Evolutionary conservation across 306 rosid genomes (phyloP), one percentile per base, ranked within the genome.

Genomic region (Quercus suber): DNA sequence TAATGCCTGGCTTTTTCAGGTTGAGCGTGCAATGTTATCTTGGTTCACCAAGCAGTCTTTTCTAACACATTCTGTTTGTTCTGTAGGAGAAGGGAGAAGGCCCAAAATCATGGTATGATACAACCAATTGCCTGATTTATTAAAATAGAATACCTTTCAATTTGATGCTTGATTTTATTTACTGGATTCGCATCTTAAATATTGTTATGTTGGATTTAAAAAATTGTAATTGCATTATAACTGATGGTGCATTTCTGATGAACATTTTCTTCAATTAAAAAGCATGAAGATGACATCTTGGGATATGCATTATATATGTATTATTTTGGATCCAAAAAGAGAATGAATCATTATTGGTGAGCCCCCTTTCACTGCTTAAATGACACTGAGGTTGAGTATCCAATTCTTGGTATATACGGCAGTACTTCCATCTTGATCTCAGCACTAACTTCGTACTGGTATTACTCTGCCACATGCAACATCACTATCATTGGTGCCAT

Each of bases 71-170:
- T 75, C 30, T 80, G 13, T 68, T 73, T 77, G 5, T 80, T 85
- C 69, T 76, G 57, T 86, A 92, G 98, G 87, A 77, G 69, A 92
- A 85, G 77, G 92, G 81, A 82, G 90, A 85, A 51, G 83, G 80
- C 76, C 68, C 76, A 70, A 90, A 89, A 82, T 82, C 92, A 77
- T 23, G 97, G 98, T 94, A 90, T 51, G 92, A 19, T 1, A 68
- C 23, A 23, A 73, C 10, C 53, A 18, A 43, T 0, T 31, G 67
- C 57, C 59, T 63, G 49, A 31, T 60, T 45, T 43, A 19, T 60
- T 56, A 7, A 23, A 55, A 60, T 5, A 19, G n/a, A 56, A 74
- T 19, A 45, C 33, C 51, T 53, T 28, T 55, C 59, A 28, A 45
- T 37, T 37, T 18, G 56, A 60, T 69, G 63, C 28, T 68, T 69